Base-by-base conservation (phyloP, 1,284 basidiomycete species). In the Trichosporon sp. region DNA sequence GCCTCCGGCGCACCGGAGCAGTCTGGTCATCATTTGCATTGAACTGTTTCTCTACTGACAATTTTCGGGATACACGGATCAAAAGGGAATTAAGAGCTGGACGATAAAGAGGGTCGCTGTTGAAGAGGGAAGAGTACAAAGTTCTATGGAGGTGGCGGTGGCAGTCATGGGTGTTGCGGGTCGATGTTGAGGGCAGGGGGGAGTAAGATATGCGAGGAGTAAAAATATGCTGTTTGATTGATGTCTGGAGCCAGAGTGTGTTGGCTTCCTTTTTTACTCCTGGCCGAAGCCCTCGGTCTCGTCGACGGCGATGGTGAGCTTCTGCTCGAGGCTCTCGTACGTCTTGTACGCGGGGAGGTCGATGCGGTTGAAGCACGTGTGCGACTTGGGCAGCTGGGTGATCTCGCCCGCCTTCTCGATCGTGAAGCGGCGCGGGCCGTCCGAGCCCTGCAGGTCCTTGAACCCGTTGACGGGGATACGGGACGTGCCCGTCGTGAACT, bases 401-500 rank as follows among this genome's bases (percentile, higher is more conserved):
- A 93, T 91, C 83, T 96, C 93, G n/a, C 94, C 94, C 65, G 91
- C 92, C 84, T 96, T 97, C 85, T 97, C 95, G 76, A 98, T 96
- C 14, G 94, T 97, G 84, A 97, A 97, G 72, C 94, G 87, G 68
- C 94, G 87, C 4, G 97, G 96, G 0, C 96, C 96, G 83, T 99
- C 96, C 0, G 93, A 96, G 6, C 96, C 96, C 85, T 98, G 96
- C 35, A 99, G 86, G 79, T 99, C 97, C 84, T 98, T 98, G 89
- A 99, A 99, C 1, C 97, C 97, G 83, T 98, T 98, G 82, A 99
- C 97, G 4, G 97, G 97, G 70, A 99, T 94, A 77, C 96, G 88
- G 43, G 93, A 96, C 8, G 97, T 99, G 56, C 97, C 97, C 4
- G 97, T 99, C 6, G 96, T 95, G 84, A 99, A 98, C 84, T 99